Evolutionary conservation across 257 asterid species (phyloP).

Genomic region (Solanum rostratum): DNA sequence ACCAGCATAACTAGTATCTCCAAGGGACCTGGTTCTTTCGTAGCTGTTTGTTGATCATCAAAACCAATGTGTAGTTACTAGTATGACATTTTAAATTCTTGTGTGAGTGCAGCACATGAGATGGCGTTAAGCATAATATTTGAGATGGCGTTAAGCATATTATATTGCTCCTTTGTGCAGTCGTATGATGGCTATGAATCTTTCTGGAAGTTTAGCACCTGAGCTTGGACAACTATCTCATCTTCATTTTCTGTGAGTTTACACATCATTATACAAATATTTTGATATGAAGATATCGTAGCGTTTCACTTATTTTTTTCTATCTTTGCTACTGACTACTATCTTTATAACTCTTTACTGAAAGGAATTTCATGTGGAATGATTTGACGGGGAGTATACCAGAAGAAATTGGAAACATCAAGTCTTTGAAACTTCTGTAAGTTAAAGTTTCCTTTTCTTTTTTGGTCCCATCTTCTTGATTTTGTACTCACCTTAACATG

Average conservation of each 20-base stretch:
- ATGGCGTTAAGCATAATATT: not conserved
- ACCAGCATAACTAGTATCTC: not conserved
- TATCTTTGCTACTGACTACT: not conserved
- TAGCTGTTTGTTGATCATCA: not conserved
- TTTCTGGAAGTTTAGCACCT: slow-evolving; percentile 34
- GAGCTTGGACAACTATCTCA: slow-evolving; percentile 37
- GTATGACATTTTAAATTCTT: not conserved
- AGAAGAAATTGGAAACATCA: slow-evolving; percentile 27
- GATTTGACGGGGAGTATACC: slow-evolving; percentile 29
- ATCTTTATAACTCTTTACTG: not conserved
- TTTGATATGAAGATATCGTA: not conserved
- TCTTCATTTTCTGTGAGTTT: slow-evolving; percentile 25
- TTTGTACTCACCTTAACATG: not conserved
- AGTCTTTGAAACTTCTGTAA: slow-evolving; percentile 23
- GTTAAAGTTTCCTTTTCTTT: not conserved
- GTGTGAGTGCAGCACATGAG: not conserved
- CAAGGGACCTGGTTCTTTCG: not conserved
- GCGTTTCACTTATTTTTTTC: not conserved
- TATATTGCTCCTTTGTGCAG: slow-evolving; percentile 9
- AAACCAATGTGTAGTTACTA: not conserved
- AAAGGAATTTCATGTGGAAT: slow-evolving; percentile 46
- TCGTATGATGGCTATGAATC: slow-evolving; percentile 29
- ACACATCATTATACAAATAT: not conserved
- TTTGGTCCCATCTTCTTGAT: not conserved
- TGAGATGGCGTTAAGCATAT: not conserved